phyloP scores from a whole-genome alignment of 352 stramenopile species.

The Elongisporangium prolatum region DNA sequence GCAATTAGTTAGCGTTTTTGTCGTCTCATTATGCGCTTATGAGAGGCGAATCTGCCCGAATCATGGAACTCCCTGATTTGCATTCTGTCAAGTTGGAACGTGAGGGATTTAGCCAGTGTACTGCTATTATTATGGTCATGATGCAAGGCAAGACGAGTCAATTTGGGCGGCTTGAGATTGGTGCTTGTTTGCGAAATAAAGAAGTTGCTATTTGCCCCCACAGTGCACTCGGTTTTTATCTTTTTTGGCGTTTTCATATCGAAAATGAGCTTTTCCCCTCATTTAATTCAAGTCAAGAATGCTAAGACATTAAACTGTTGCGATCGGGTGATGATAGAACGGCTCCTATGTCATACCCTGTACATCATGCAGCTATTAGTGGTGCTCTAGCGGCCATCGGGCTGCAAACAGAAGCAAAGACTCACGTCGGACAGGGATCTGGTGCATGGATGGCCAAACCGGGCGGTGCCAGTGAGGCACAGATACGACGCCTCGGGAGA shows the following conservation, averaged over 20 bases:
- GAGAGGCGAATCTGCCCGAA: constrained; percentile 1
- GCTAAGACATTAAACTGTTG: constrained; percentile 5
- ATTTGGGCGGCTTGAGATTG: constrained; percentile 5
- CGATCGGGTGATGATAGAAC: constrained; percentile 2
- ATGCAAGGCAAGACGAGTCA: constrained; percentile 12
- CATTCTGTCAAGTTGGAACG: constrained; percentile 6
- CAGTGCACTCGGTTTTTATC: constrained; percentile 1
- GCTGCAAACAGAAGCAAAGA: constrained; percentile 1
- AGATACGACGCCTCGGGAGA: constrained; percentile 6
- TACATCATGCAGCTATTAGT: not conserved
- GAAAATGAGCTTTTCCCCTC: not conserved
- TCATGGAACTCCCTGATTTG: constrained; percentile 6
- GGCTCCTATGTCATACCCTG: constrained; percentile 6
- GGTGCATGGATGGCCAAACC: constrained; percentile 2
- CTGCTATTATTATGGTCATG: constrained; percentile 7
- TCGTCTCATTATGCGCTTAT: constrained; percentile 7
- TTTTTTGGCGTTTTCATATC: constrained; percentile 9
- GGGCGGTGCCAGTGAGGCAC: constrained; percentile 7
- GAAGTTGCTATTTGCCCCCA: constrained; percentile 6
- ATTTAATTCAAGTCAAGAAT: constrained; percentile 1
- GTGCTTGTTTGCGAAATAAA: constrained; percentile 7
- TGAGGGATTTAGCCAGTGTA: constrained; percentile 3
- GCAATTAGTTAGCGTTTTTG: constrained; percentile 5
- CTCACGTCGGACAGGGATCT: constrained; percentile 3
- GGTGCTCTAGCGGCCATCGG: not conserved